A percentile compares a stretch with the other conserved stretches of the same genome.
Conservation (phyloP, 2,329 filamentous ascomycete genomes). For the Penicillium sp. region DNA sequence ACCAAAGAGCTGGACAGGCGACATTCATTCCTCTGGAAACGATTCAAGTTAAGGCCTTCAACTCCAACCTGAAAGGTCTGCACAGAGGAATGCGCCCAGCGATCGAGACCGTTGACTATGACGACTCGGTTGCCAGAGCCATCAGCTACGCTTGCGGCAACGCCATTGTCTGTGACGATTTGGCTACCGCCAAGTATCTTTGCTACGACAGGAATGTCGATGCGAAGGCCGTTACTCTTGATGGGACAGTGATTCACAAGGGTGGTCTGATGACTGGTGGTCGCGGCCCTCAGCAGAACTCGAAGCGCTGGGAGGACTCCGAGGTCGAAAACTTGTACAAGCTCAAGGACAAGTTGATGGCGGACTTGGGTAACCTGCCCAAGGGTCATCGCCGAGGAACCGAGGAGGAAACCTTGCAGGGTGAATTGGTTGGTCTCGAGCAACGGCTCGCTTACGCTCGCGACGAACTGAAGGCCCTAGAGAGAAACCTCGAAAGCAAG, state of each 20-base stretch:
- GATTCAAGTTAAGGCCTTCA: slow-evolving; percentile 86
- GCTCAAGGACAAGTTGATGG: slow-evolving; percentile 63
- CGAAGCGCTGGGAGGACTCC: slow-evolving; percentile 78
- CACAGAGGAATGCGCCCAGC: slow-evolving; percentile 74
- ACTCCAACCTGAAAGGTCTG: slow-evolving; percentile 82
- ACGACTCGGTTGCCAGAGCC: slow-evolving; percentile 75
- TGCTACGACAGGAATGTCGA: slow-evolving; percentile 77
- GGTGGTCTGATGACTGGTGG: slow-evolving; percentile 95
- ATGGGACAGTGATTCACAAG: slow-evolving; percentile 92
- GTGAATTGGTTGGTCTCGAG: slow-evolving; percentile 70
- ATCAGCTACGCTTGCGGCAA: slow-evolving; percentile 93
- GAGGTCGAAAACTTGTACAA: slow-evolving; percentile 78
- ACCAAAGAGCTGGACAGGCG: slow-evolving; percentile 75
- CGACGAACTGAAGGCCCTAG: slow-evolving; percentile 67
- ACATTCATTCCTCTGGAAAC: slow-evolving; percentile 96
- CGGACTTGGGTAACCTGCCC: slow-evolving; percentile 70
- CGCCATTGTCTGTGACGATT: slow-evolving; percentile 83
- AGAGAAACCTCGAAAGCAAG: slow-evolving; percentile 77
- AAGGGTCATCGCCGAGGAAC: slow-evolving; percentile 65
- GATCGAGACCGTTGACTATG: slow-evolving; percentile 93
- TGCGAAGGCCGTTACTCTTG: slow-evolving; percentile 86
- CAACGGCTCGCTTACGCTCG: slow-evolving; percentile 62
- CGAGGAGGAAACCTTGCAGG: slow-evolving; percentile 72
- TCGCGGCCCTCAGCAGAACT: slow-evolving; percentile 65
- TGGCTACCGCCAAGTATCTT: slow-evolving; percentile 78